Base-by-base conservation (phyloP, 1,284 basidiomycete species). In the Ustilago xerochloae region DNA sequence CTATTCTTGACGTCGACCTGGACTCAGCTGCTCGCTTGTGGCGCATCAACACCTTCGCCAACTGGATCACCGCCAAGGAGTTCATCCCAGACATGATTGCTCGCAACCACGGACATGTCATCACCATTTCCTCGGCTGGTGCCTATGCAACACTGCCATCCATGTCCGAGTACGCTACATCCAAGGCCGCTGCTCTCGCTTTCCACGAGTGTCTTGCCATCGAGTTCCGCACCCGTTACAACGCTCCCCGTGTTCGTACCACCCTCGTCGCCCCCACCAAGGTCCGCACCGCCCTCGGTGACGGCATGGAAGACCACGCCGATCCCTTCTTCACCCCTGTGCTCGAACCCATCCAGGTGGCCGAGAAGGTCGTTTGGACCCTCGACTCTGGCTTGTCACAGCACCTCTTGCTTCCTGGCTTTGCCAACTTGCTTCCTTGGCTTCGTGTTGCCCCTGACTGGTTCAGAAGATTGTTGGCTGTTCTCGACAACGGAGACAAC, bases 231-330 rank as follows among this genome's bases (percentile, higher is more conserved):
- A 70, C 72, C 2, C 63, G 77, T 22, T 83, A 81, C 79, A 75
- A 76, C 30, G 74, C 80, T 1, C 75, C 67, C 8, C 67, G 74
- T 12, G 79, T 84, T 12, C 76, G 82, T 20, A 78, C 82, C 4
- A 78, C 82, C 24, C 60, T 83, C 41, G 77, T 78, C 47, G 75
- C 71, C 1, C 82, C 82, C 13, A 82, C 81, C 46, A 84, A 84
- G 56, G 82, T 84, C n/a, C 67, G 73, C 33, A 84, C 82, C 41
- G 68, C 80, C 7, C 73, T 84, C 7, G 81, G 80, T 30, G 71
- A 81, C 24, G 80, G 76, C 2, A 79, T 84, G 75, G 79, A 82
- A 41, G 78, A 81, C 60, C 69, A 79, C 47, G 55, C 73, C 43
- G 75, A 78, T 26, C 69, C 71, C 12, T 84, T 84, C 67, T 62